These are phyloP conservation scores for Vaccinium myrtillus DNA, from an alignment of 148 eudicot genomes.

Conservation along the genomic window DNA sequence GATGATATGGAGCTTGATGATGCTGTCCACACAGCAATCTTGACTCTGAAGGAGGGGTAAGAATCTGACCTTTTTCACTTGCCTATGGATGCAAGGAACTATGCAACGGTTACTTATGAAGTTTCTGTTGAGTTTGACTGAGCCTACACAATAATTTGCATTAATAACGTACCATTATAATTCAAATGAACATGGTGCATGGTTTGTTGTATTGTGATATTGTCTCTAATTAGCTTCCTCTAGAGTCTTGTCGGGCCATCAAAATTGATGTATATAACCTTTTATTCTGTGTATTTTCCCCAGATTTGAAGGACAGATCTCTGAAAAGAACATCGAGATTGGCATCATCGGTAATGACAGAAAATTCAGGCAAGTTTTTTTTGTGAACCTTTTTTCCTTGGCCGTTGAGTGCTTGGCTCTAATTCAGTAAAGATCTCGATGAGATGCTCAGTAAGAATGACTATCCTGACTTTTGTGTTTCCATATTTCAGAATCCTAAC, in stretches of 20 bases:
- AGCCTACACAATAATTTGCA: neutral
- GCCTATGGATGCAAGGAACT: neutral
- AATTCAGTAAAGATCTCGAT: neutral
- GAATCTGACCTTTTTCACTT: conserved; percentile 13
- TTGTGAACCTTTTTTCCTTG: neutral
- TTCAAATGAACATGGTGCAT: neutral
- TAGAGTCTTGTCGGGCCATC: neutral
- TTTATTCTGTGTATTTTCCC: neutral
- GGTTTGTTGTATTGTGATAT: neutral
- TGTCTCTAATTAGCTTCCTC: neutral
- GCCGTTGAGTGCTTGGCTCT: neutral
- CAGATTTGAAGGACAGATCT: conserved; percentile 97
- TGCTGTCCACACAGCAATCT: conserved; percentile 96
- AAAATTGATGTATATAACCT: neutral
- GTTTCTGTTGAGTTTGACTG: neutral
- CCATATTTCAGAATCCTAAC: conserved; percentile 72
- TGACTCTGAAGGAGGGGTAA: conserved; percentile 98
- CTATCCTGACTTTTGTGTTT: neutral
- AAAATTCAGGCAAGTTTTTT: conserved; percentile 63
- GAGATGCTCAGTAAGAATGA: neutral
- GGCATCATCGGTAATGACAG: conserved; percentile 81
- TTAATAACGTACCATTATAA: neutral
- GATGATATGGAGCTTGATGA: conserved; percentile 99
- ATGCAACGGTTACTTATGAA: neutral
- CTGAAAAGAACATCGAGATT: conserved; percentile 89